Evolutionary conservation across 805 yeast genomes (phyloP).

Genomic region (Jamesozyma rosinii): DNA sequence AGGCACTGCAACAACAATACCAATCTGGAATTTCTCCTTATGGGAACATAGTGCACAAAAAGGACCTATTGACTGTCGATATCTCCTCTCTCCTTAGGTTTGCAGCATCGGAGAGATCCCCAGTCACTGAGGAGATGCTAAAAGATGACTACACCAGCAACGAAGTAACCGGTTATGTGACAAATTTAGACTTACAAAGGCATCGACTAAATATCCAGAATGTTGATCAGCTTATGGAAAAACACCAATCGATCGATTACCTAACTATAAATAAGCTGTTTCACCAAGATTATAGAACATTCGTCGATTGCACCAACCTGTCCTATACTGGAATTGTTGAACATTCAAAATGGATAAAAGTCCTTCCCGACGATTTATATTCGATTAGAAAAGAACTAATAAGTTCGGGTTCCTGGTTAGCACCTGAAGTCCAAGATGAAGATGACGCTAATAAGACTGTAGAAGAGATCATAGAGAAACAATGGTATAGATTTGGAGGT

Average conservation of each 20-base stretch:
- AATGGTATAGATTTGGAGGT: constrained; percentile 35
- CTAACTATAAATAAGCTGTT: background rate
- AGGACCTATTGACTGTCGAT: constrained; percentile 9
- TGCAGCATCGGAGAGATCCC: constrained; percentile 2
- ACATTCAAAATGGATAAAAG: constrained; percentile 1
- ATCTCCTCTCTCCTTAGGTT: constrained; percentile 5
- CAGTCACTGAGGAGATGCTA: constrained; percentile 3
- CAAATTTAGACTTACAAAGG: constrained; percentile 9
- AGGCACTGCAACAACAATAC: background rate
- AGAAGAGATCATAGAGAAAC: constrained; percentile 5
- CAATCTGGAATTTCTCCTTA: too few relatives aligned
- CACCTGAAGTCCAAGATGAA: constrained; percentile 1
- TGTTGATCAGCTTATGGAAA: background rate
- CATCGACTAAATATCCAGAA: background rate
- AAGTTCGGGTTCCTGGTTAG: background rate
- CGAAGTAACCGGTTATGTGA: constrained; percentile 6
- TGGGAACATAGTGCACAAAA: constrained; percentile 1
- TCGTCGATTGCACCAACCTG: constrained; percentile 6
- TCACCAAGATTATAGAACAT: constrained; percentile 4
- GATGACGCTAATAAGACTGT: constrained; percentile 7
- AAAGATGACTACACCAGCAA: constrained; percentile 4
- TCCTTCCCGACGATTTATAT: constrained; percentile 2
- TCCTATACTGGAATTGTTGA: constrained; percentile 2
- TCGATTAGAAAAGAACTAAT: constrained; percentile 4
- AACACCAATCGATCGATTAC: background rate